These are phyloP conservation scores for Plasmodium gallinaceum DNA, from an alignment of 169 alveolate species.

Conservation along the genomic window DNA sequence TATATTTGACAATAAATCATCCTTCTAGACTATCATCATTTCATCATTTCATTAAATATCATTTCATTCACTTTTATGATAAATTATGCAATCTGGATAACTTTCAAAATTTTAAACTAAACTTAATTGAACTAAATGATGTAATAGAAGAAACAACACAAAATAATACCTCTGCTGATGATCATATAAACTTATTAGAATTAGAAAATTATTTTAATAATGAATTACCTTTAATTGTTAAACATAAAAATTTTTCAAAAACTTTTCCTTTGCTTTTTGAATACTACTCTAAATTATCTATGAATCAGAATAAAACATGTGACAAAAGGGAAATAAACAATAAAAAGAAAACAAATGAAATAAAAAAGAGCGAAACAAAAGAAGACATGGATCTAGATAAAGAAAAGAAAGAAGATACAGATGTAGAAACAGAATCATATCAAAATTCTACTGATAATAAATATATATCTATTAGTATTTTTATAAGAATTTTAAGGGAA, in stretches of 20 bases:
- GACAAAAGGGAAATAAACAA: not conserved
- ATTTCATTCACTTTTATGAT: constrained; percentile 76
- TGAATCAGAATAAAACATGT: constrained; percentile 1
- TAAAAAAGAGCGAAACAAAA: not conserved
- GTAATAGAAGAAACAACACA: constrained; percentile 17
- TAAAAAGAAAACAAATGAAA: not conserved
- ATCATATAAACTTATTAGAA: constrained; percentile 40
- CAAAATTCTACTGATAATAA: constrained; percentile 1
- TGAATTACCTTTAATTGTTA: constrained; percentile 59
- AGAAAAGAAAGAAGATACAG: constrained; percentile 1
- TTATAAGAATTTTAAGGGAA: constrained; percentile 83
- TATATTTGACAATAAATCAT: constrained; percentile 77
- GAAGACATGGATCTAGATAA: not conserved
- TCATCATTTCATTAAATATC: constrained; percentile 83
- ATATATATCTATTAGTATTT: constrained; percentile 77
- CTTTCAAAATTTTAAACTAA: constrained; percentile 62
- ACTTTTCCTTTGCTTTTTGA: constrained; percentile 77
- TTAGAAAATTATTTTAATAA: constrained; percentile 52
- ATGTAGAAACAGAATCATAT: not conserved
- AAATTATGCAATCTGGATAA: constrained; percentile 35
- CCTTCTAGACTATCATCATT: constrained; percentile 87
- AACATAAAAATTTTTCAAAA: constrained; percentile 56
- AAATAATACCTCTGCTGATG: not conserved
- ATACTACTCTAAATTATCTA: constrained; percentile 37
- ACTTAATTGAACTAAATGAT: constrained; percentile 34